Base-by-base conservation (phyloP, 768 basidiomycete species). In the Boletus tylopilopsis region DNA sequence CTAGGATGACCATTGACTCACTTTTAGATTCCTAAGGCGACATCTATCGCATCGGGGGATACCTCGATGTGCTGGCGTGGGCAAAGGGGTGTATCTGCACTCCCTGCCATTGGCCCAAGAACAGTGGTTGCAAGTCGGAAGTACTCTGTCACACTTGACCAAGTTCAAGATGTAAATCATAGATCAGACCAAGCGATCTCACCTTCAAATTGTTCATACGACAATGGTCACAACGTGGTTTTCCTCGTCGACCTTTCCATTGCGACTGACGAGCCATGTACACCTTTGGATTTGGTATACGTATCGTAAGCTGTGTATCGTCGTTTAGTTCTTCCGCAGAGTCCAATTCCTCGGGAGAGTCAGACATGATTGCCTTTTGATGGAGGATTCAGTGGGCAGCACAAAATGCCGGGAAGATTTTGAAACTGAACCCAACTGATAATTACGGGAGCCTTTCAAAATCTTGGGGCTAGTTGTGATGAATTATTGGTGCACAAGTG, bases 1-100 rank as follows among this genome's bases (percentile, higher is more conserved):
- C 2, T 35, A 16, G 7, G 21, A n/a, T 34, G 9, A 22, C 32
- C 9, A 49, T 16, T 1, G 16, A 60, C 75, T 53, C 45, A 84
- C 85, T 69, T 86, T 87, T 24, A 86, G 71, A 64, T 86, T 87
- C 61, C 73, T 74, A 34, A 73, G 67, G 19, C 85, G 82, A 68
- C 85, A 87, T 35, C 80, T 76, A 72, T 87, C 85, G 51, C 85
- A 87, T 48, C 85, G 73, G 25, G 85, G 85, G 51, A 87, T 85
- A 21, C 85, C 85, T 50, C 85, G 76, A 63, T 87, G 85, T 33
- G 85, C 85, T 35, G 85, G 85, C 4, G 84, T 87, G 18, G 85
- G 85, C 37, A 87, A 67, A 45, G 85, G 85, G 10, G 85, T 85
- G 66, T 87, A 87, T 64, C 76, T 78, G 68, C 85, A 87, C 51